Base-by-base conservation (phyloP, 164 flowering plant species). In the Vitis rotundifolia region DNA sequence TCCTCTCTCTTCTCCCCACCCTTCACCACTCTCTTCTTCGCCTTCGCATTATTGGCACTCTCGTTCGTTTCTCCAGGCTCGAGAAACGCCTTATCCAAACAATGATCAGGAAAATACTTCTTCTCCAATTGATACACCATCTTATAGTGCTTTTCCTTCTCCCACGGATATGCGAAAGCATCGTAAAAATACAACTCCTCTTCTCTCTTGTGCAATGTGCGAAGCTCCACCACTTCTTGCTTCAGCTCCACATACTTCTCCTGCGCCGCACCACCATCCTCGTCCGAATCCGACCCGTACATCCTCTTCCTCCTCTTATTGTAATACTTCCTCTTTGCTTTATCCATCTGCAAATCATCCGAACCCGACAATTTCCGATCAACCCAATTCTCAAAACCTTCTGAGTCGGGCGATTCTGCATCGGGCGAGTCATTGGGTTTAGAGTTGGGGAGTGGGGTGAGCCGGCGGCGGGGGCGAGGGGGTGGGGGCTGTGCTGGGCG, bases 101-200 rank as follows among this genome's bases (percentile, higher is more conserved):
- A 78, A 57, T 95, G 94, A 64, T 89, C 92, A 59, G 98, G 99
- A 74, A 88, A 93, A 69, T 84, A 95, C 83, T 95, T 95, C 91
- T 95, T 95, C 83, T 95, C 98, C 86, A 95, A 75, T 72, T 91
- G 94, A 78, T 95, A 90, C 48, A 93, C 96, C 99, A 95, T 95
- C 82, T 80, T 84, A 54, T 95, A 95, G 79, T 95, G 98, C 87
- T 93, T 95, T 57, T 90, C 94, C 77, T 91, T 91, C 84, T 95
- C 99, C 99, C 98, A 95, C 0, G 98, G 99, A 74, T 80, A 91
- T 1, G 94, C 87, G 70, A 95, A 90, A 0, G 89, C 61, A 62
- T 93, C 97, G 56, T 95, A 81, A 59, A 91, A 93, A 61, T 85
- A 90, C 76, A 95, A 71, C 78, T 93, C 98, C 80, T 93, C 97